Evolutionary conservation across 169 alveolate genomes (phyloP).

Genomic region (Ichthyophthirius multifiliis): DNA sequence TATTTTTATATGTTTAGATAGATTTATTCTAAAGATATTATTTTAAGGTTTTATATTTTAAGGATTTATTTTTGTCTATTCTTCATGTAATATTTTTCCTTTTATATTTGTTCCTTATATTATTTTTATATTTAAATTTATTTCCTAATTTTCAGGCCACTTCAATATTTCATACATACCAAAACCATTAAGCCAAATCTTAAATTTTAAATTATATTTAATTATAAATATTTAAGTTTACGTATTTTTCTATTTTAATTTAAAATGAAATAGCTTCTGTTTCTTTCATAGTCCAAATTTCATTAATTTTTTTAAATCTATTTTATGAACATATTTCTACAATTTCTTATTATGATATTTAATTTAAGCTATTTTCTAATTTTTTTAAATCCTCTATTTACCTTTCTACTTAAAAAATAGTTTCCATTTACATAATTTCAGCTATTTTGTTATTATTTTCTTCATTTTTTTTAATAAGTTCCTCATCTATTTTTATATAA

Average conservation of each 20-base stretch:
- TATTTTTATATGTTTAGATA: too few relatives aligned
- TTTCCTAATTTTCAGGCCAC: constrained; percentile 12
- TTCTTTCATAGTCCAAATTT: constrained; percentile 20
- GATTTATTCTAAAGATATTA: too few relatives aligned
- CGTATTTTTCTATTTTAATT: constrained; percentile 24
- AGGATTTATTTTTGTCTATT: too few relatives aligned
- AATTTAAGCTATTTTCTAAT: not conserved
- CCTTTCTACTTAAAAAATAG: constrained; percentile 27
- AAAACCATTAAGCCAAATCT: constrained; percentile 30
- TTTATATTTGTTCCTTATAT: too few relatives aligned
- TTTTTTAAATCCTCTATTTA: constrained; percentile 19
- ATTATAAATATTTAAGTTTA: not conserved
- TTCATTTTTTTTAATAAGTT: constrained; percentile 9
- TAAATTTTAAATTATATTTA: not conserved
- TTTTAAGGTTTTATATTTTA: too few relatives aligned
- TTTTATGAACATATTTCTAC: not conserved
- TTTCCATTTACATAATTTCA: constrained; percentile 28
- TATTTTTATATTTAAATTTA: too few relatives aligned
- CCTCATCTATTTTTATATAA: not conserved
- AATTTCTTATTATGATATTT: constrained; percentile 4
- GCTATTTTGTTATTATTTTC: constrained; percentile 22
- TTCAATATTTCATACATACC: constrained; percentile 23
- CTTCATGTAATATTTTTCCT: too few relatives aligned
- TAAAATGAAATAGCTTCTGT: constrained; percentile 22
- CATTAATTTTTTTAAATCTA: constrained; percentile 12